phyloP scores from a whole-genome alignment of 2,329 filamentous ascomycete genomes.

The Cytospora piceae region DNA sequence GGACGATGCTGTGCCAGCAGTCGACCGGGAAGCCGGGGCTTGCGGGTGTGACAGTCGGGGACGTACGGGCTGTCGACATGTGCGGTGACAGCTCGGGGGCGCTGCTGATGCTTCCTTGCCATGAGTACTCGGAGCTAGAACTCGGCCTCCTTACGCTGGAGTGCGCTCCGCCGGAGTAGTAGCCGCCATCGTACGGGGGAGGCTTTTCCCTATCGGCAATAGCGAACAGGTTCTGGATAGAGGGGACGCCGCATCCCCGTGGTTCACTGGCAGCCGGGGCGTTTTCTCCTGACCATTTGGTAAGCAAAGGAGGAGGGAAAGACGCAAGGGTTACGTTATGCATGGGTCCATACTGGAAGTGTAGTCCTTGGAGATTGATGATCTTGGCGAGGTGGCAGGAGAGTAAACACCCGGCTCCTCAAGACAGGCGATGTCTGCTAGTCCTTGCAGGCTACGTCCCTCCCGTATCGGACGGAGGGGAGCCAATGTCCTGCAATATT shows the following conservation, averaged over 20 bases:
- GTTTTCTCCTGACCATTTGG: slow-evolving; percentile 1
- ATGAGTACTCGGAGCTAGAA: slow-evolving; percentile 15
- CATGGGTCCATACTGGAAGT: slow-evolving; percentile 8
- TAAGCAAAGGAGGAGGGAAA: slow-evolving; percentile 1
- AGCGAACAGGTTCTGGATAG: slow-evolving; percentile 20
- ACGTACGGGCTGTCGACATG: slow-evolving; percentile 20
- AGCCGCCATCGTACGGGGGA: slow-evolving; percentile 4
- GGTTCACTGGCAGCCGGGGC: background rate
- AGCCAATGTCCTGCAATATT: slow-evolving; percentile 11
- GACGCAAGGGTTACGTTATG: background rate
- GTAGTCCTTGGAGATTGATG: slow-evolving; percentile 4
- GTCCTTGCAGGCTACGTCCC: slow-evolving; percentile 6
- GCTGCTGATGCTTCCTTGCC: slow-evolving; percentile 22
- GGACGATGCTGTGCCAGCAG: background rate
- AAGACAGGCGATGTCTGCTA: slow-evolving; percentile 24
- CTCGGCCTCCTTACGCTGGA: slow-evolving; percentile 20
- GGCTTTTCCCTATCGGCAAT: slow-evolving; percentile 14
- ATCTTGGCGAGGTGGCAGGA: slow-evolving; percentile 7
- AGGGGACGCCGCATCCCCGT: slow-evolving; percentile 11
- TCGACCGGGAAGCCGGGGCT: slow-evolving; percentile 14
- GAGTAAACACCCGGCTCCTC: slow-evolving; percentile 15
- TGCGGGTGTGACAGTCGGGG: slow-evolving; percentile 9
- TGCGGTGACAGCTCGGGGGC: slow-evolving; percentile 17
- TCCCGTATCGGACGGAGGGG: slow-evolving; percentile 12
- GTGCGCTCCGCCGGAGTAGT: background rate